Percentiles rank a stretch among this genome's conserved stretches.
phyloP scores from a whole-genome alignment of 192 early-diverging fungal genomes.

The Entomortierella chlamydospora region DNA sequence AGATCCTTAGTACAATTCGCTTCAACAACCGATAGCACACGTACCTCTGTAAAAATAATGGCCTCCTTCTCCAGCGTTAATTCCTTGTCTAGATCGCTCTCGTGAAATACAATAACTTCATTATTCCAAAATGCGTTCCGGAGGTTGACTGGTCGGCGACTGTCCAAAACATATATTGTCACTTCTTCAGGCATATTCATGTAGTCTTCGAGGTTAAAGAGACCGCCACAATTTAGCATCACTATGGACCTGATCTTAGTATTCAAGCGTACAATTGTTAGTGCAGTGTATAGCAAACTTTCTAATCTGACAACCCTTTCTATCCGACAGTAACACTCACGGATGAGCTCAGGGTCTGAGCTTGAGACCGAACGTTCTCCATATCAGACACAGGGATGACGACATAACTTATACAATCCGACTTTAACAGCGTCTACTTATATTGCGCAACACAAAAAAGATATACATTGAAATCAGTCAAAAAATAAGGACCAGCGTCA shows the following conservation, averaged over 20 bases:
- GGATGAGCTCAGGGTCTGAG: slow-evolving; percentile 61
- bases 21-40: slow-evolving; percentile 8
- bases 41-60: slow-evolving; percentile 74
- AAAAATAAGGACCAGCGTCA: too few relatives aligned
- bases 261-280: background rate
- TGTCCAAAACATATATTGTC: slow-evolving; percentile 85
- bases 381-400: slow-evolving; percentile 79
- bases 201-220: slow-evolving; percentile 53
- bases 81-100: slow-evolving; percentile 82
- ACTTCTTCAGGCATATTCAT: slow-evolving; percentile 79
- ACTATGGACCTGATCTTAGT: slow-evolving; percentile 78
- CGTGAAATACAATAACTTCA: slow-evolving; percentile 87
- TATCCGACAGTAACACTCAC: slow-evolving; percentile 52
- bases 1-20: too few relatives aligned
- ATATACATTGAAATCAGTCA: too few relatives aligned
- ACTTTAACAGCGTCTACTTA: slow-evolving; percentile 75
- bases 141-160: slow-evolving; percentile 89
- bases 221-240: slow-evolving; percentile 89
- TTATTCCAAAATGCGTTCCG: slow-evolving; percentile 82
- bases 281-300: too few relatives aligned
- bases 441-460: too few relatives aligned
- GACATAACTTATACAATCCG: slow-evolving; percentile 85
- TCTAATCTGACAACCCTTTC: too few relatives aligned
- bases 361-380: slow-evolving; percentile 68
- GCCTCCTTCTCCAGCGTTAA: slow-evolving; percentile 74